Evolutionary conservation across 768 basidiomycete species (phyloP).

Genomic region (Mycena indigotica): DNA sequence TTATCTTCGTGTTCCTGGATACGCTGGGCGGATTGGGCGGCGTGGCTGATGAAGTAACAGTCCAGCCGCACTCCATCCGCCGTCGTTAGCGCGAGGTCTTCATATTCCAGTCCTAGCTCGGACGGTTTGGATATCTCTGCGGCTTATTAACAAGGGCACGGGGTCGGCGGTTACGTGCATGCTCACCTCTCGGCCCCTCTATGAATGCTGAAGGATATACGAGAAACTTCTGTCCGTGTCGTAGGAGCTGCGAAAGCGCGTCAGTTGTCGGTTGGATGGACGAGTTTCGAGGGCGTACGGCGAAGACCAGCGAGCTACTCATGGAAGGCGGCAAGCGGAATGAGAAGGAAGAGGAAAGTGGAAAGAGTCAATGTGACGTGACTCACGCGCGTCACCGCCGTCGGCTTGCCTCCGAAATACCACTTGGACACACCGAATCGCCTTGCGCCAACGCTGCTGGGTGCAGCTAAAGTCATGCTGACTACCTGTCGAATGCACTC

Average conservation of each 20-base stretch:
- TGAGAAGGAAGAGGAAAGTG: no score
- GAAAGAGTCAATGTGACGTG: no score
- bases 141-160: neutral
- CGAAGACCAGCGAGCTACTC: no score
- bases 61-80: conserved; percentile 12
- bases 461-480: no score
- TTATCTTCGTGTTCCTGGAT: neutral
- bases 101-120: conserved; percentile 9
- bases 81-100: conserved; percentile 4
- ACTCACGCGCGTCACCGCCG: no score
- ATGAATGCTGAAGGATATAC: neutral
- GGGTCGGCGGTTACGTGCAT: neutral
- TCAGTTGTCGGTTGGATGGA: no score
- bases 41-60: conserved; percentile 13
- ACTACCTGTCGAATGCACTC: no score
- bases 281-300: no score
- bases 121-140: neutral
- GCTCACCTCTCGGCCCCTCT: neutral
- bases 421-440: no score
- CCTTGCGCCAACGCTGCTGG: no score
- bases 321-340: no score
- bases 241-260: neutral
- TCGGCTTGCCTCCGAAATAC: no score
- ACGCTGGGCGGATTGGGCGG: neutral
- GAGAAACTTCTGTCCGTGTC: neutral